Conservation (phyloP, 352 stramenopile species). For the Achlya hypogyna region DNA sequence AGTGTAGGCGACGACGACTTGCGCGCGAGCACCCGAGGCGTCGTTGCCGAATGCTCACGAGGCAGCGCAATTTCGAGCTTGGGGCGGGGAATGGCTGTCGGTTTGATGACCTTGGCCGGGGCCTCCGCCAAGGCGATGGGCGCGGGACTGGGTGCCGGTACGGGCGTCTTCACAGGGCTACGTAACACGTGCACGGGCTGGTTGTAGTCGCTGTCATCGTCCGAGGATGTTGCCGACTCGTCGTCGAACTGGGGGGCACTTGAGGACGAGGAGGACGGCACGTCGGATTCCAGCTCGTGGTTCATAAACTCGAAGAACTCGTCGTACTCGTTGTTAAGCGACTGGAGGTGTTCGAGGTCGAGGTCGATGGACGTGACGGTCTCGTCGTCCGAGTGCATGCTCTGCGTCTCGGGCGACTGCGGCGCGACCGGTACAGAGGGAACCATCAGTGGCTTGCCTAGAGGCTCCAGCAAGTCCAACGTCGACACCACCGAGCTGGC, state of each 20-base stretch:
- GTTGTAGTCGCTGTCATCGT: not conserved
- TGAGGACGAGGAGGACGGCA: too few species aligned
- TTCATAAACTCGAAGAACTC: slow-evolving; percentile 22
- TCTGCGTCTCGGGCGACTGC: not conserved
- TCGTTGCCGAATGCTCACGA: not conserved
- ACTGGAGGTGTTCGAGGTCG: slow-evolving; percentile 11
- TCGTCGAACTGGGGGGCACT: too few species aligned
- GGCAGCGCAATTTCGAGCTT: not conserved
- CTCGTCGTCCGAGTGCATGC: slow-evolving; percentile 2
- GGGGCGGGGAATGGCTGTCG: not conserved
- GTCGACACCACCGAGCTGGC: not conserved
- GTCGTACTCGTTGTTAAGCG: slow-evolving; percentile 20
- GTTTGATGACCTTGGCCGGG: not conserved
- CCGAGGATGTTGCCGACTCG: too few species aligned
- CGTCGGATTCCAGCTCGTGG: slow-evolving; percentile 3
- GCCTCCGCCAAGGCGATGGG: not conserved
- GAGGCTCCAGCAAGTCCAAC: not conserved
- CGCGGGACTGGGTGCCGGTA: not conserved
- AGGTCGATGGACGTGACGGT: slow-evolving; percentile 14
- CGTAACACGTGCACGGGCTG: too few species aligned
- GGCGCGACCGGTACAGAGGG: not conserved
- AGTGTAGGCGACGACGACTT: not conserved
- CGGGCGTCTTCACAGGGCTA: too few species aligned
- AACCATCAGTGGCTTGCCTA: not conserved
- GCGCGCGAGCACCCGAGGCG: not conserved